Base-by-base conservation (phyloP, 306 rosid genomes). In the Castanea sativa region DNA sequence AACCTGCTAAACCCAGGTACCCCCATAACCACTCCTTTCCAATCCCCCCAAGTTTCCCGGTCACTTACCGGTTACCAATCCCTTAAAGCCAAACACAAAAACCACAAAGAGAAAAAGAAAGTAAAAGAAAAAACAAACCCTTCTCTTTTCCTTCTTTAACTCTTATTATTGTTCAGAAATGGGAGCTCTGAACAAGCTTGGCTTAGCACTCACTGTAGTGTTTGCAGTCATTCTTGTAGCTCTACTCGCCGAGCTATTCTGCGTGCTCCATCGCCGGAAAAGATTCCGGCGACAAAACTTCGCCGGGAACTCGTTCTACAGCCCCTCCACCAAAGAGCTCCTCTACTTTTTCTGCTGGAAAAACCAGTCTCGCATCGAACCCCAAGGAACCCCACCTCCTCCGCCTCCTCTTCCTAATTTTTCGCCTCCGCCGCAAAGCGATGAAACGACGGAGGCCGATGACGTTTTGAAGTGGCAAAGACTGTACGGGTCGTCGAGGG, bases 401-500 rank as follows among this genome's bases (percentile, higher is more conserved):
- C 11, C 71, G 0, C 18, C 61, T 4, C 16, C 71, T 58, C n/a
- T 1, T 49, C 53, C 16, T 49, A 49, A 49, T 49, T 16, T 2
- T 1, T 15, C 63, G 2, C 19, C 71, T 4, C 21, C 71, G 29
- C n/a, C 1, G 30, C 75, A 73, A 67, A 9, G 13, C 8, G 69
- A 2, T 2, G 51, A 8, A 19, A 67, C 52, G 72, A n/a, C 55
- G 45, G 84, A 71, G 59, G 32, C 15, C 29, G 85, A 85, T 69
- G 89, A 87, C 29, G 10, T 20, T 23, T 35, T 83, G 77, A 83
- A 85, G 80, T 78, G 85, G 84, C 84, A 76, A 15, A 71, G 14
- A 29, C 75, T 83, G 79, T 80, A 69, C 75, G 86, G 82, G 21
- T 65, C 77, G 16, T 82, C 89, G 33, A 85, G 87, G 83, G 33